A percentile compares a stretch with the other conserved stretches of the same genome.
Evolutionary conservation across 176 grass and related monocot species (phyloP).

Genomic region (Oryza rufipogon): DNA sequence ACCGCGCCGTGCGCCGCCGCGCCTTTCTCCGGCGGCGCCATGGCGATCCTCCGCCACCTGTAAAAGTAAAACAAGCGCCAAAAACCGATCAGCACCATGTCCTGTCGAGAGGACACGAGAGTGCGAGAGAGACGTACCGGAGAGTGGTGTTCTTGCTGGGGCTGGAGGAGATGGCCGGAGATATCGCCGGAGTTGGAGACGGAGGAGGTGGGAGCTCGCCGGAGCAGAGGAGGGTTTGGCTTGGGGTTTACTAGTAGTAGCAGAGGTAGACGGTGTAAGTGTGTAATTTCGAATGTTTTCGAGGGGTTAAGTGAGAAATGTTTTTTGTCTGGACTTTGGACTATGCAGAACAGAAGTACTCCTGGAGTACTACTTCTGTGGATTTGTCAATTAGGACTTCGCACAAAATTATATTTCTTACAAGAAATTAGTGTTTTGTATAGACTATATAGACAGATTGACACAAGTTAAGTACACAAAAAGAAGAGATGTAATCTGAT

Average conservation of each 20-base stretch:
- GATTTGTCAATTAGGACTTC: background rate
- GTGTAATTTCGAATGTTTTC: background rate
- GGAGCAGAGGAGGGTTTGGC: constrained; percentile 6
- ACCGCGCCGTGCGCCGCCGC: background rate
- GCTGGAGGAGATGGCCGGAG: background rate
- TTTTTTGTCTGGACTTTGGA: background rate
- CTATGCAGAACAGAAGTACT: background rate
- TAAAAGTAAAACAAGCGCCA: background rate
- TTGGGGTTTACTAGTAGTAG: constrained; percentile 11
- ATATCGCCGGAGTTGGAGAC: background rate
- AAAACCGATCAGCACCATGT: background rate
- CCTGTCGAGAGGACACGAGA: background rate
- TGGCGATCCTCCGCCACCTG: constrained; percentile 23
- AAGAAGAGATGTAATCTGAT: background rate
- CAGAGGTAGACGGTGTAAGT: no score
- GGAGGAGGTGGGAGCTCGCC: background rate
- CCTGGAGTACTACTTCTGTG: no score
- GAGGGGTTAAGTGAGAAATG: background rate
- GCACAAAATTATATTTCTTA: background rate
- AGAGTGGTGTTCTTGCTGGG: background rate
- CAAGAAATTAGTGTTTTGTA: background rate
- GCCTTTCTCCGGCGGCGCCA: constrained; percentile 4
- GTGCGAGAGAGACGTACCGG: background rate
- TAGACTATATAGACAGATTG: no score
- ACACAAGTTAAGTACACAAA: background rate